Evolutionary conservation across 495 filamentous ascomycete genomes (phyloP), one percentile per base, ranked within the genome.

Genomic region (Arthonia radiata): DNA sequence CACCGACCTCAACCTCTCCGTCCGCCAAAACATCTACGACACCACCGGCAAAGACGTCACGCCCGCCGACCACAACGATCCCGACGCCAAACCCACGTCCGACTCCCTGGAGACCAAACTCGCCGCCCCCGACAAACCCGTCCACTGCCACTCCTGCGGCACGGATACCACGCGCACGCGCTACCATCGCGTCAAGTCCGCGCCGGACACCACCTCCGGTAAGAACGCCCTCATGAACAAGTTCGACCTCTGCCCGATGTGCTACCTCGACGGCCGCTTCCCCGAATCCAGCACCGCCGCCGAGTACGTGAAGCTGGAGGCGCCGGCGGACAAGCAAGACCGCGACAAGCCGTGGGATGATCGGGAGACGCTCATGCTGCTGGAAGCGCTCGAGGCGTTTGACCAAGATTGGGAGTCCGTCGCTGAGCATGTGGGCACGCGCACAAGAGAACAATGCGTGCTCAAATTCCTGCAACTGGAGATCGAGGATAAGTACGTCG

Each of bases 341-440:
- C 63, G 72, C 13, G 75, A 89, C 35, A 64, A 76, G 3, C 68
- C 73, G 4, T 97, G 86, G 86, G 73, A 72, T 18, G 82, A 94
- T 38, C 66, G 71, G 9, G 86, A 97, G 43, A 62, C 72, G 5
- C 60, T 93, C 7, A 54, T 76, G 17, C 57, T 97, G 8, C 59
- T 97, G 3, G 86, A 97, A 47, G 86, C 65, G 7, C 47, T 97
- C 29, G 86, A 97, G 54, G 58, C 70, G 36, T 82, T 73, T 37
- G 81, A 93, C 35, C 89, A 97, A 17, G 72, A 93, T 49, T 97
- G 86, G 86, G 73, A 77, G 28, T 64, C 73, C 36, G 80, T 97
- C 31, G 65, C 86, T 1, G 79, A 79, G 32, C 73, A 91, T 38
- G 86, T 97, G 15, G 75, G 75, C 17, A 81, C 77, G 2, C 64